phyloP scores from a whole-genome alignment of 2,329 filamentous ascomycete genomes.

The Colletotrichum zoysiae region DNA sequence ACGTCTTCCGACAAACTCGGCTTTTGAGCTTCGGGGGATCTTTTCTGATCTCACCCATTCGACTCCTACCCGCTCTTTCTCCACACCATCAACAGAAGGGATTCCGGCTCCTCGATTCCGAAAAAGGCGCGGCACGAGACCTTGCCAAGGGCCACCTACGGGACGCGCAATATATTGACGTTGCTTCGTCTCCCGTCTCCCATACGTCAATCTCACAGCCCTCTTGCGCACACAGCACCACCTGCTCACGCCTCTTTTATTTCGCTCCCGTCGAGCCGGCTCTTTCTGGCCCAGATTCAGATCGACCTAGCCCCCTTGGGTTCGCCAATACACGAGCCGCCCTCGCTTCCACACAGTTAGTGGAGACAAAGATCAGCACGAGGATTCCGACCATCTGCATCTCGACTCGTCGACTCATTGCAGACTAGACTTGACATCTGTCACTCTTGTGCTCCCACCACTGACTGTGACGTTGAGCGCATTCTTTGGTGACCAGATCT shows the following conservation, averaged over 20 bases:
- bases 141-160: constrained; percentile 30
- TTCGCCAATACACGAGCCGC: constrained; percentile 31
- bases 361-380: constrained; percentile 22
- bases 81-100: constrained; percentile 25
- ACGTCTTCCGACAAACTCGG: constrained; percentile 21
- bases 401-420: constrained; percentile 6
- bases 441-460: background rate
- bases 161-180: constrained; percentile 40
- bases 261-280: constrained; percentile 23
- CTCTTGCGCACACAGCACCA: constrained; percentile 5
- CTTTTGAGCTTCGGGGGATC: background rate
- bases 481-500: constrained; percentile 20
- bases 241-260: background rate
- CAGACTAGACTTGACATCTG: constrained; percentile 1
- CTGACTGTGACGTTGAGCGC: constrained; percentile 18
- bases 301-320: constrained; percentile 38
- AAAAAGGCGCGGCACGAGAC: constrained; percentile 39
- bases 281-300: constrained; percentile 36
- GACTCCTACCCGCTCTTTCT: constrained; percentile 4
- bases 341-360: constrained; percentile 4
- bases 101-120: constrained; percentile 32
- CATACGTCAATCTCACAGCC: constrained; percentile 29
- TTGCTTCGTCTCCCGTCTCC: constrained; percentile 27
- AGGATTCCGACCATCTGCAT: constrained; percentile 24
- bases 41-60: constrained; percentile 1